Conservation (phyloP, 2,329 filamentous ascomycete species). For the Hymenoscyphus fructigenus region DNA sequence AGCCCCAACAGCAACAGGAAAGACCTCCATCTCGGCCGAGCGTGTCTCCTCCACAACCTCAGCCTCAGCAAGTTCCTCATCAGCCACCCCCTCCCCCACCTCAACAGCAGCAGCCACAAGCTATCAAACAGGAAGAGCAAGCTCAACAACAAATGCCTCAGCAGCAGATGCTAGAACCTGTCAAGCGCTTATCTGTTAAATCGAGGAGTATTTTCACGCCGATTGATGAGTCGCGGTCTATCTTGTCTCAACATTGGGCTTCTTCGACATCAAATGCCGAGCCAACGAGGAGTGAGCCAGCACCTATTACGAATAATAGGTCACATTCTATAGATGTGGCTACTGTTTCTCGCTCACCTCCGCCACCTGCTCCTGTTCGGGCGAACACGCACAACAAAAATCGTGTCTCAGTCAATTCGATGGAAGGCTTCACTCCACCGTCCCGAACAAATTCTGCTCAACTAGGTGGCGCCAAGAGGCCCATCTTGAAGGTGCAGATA, state of each 20-base stretch:
- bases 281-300: slow-evolving; percentile 29
- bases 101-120: slow-evolving; percentile 39
- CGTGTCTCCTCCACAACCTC: slow-evolving; percentile 59
- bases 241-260: slow-evolving; percentile 80
- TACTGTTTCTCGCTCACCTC: slow-evolving; percentile 53
- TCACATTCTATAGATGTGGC: slow-evolving; percentile 66
- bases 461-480: slow-evolving; percentile 66
- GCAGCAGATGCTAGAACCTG: slow-evolving; percentile 49
- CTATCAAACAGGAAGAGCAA: slow-evolving; percentile 40
- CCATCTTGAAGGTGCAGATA: slow-evolving; percentile 89
- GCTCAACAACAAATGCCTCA: slow-evolving; percentile 51
- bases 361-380: slow-evolving; percentile 48
- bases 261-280: slow-evolving; percentile 53
- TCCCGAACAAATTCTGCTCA: slow-evolving; percentile 76
- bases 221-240: slow-evolving; percentile 88
- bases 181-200: slow-evolving; percentile 51
- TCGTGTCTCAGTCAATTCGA: slow-evolving; percentile 57
- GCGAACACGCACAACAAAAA: slow-evolving; percentile 44
- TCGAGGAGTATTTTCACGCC: slow-evolving; percentile 88
- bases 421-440: slow-evolving; percentile 69
- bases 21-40: slow-evolving; percentile 49
- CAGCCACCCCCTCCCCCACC: slow-evolving; percentile 49
- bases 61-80: slow-evolving; percentile 50
- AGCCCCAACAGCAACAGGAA: slow-evolving; percentile 49
- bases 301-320: slow-evolving; percentile 46